Base-by-base conservation (phyloP, 2,329 filamentous ascomycete species). In the Xylariales sp. region DNA sequence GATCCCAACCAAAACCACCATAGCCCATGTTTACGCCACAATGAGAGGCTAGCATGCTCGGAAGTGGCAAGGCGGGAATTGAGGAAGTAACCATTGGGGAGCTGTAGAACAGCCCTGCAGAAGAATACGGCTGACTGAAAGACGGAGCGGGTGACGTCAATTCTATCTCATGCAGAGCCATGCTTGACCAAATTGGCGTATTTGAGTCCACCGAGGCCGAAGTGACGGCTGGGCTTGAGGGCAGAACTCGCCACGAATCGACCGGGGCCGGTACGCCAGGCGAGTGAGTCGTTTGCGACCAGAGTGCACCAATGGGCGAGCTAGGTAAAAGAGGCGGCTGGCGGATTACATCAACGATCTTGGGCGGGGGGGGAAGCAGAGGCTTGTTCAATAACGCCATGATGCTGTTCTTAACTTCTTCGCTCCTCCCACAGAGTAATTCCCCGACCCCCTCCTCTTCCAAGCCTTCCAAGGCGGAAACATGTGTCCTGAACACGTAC, bases 381-480 rank as follows among this genome's bases (percentile, higher is more conserved):
- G 97, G 90, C 80, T 94, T 90, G 70, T 88, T 92, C 85, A 97
- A 94, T 77, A 98, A 86, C 75, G 87, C 89, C 85, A 92, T 87
- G 82, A 99, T 91, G 79, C 88, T 90, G 77, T 85, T 89, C 88
- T 97, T 97, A 81, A 97, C 95, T 75, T 97, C 94, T 74, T 97
- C 94, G 78, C 93, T 94, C 83, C 93, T 93, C 73, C 94, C 94
- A 77, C 92, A 91, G 69, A 98, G 89, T 73, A 99, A 86, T 83
- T 99, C 96, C 71, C 96, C 96, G 55, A 92, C 93, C 69, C 96
- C 96, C 76, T 97, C 95, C 83, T 98, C 96, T 84, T 99, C 96
- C 72, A 98, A 86, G 65, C 96, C 96, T 83, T 99, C 96, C 62
- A 99, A 87, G 53, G 94, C 96, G 69, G 91, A 90, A 72, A 93